Evolutionary conservation across 1,284 basidiomycete genomes (phyloP).

Genomic region (Trametes pubescens): DNA sequence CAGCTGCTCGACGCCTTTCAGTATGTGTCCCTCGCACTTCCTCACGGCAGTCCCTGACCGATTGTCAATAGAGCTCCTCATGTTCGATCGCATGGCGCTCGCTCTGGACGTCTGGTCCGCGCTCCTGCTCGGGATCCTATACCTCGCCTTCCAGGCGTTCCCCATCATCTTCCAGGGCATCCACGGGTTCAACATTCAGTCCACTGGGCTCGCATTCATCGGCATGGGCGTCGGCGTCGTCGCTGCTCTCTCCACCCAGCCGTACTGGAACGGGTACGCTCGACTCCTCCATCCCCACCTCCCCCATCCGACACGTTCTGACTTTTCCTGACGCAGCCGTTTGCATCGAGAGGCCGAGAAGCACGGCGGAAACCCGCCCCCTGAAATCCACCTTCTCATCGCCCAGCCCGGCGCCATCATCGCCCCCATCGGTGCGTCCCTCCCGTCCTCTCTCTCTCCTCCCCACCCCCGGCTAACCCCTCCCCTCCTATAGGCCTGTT

Average conservation of each 20-base stretch:
- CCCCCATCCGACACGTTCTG: slow-evolving; percentile 4
- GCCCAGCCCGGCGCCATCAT: slow-evolving; percentile 76
- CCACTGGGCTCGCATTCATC: slow-evolving; percentile 72
- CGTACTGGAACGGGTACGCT: slow-evolving; percentile 68
- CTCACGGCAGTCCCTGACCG: not conserved
- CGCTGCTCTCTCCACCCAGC: slow-evolving; percentile 60
- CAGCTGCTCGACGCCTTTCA: slow-evolving; percentile 68
- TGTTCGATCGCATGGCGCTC: slow-evolving; percentile 80
- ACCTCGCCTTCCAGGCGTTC: slow-evolving; percentile 78
- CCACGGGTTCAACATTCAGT: slow-evolving; percentile 68
- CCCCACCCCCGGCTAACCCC: slow-evolving; percentile 17
- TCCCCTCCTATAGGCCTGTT: slow-evolving; percentile 66
- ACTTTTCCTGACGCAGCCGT: slow-evolving; percentile 32
- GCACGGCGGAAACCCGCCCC: slow-evolving; percentile 62
- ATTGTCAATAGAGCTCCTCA: slow-evolving; percentile 61
- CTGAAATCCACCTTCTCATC: slow-evolving; percentile 73
- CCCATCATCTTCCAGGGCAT: slow-evolving; percentile 69
- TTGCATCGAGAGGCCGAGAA: slow-evolving; percentile 43
- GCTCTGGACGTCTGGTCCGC: slow-evolving; percentile 61
- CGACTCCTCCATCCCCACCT: not conserved
- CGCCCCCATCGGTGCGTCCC: slow-evolving; percentile 57
- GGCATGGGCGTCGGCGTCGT: slow-evolving; percentile 79
- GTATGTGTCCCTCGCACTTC: slow-evolving; percentile 53
- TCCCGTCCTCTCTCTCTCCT: not conserved
- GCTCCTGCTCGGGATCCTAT: slow-evolving; percentile 73